Evolutionary conservation across 768 basidiomycete species (phyloP).

Genomic region (Crucibulum laeve): DNA sequence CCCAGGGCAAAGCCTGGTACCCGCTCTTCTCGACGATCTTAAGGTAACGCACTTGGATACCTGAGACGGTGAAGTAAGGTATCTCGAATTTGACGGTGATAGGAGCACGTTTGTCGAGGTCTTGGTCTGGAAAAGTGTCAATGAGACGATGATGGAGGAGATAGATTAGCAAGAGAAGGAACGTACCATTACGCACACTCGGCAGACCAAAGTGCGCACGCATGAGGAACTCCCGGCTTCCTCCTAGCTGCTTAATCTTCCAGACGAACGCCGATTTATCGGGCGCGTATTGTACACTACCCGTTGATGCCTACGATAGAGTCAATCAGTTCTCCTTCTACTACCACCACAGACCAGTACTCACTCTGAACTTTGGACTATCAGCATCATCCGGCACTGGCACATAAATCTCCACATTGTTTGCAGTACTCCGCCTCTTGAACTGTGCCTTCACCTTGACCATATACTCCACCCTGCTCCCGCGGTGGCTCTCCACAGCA

Average conservation of each 20-base stretch:
- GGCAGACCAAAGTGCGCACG: slow-evolving; percentile 97
- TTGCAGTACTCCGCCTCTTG: slow-evolving; percentile 93
- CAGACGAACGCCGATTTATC: slow-evolving; percentile 98
- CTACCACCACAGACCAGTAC: slow-evolving; percentile 16
- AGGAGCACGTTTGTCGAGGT: slow-evolving; percentile 85
- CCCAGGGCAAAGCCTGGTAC: slow-evolving; percentile 95
- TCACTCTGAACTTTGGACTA: slow-evolving; percentile 91
- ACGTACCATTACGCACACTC: slow-evolving; percentile 84
- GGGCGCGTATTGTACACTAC: slow-evolving; percentile 93
- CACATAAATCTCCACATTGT: slow-evolving; percentile 98
- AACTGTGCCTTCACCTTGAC: slow-evolving; percentile 97
- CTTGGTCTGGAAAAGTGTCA: slow-evolving; percentile 44
- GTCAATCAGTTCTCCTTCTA: not conserved
- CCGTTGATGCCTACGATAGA: slow-evolving; percentile 75
- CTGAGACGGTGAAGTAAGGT: slow-evolving; percentile 97
- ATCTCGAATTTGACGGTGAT: slow-evolving; percentile 98
- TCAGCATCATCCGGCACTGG: slow-evolving; percentile 99
- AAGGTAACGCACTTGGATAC: slow-evolving; percentile 95
- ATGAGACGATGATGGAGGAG: not conserved
- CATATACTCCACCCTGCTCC: slow-evolving; percentile 93
- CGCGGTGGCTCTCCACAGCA: slow-evolving; percentile 89
- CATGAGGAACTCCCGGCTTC: slow-evolving; percentile 96
- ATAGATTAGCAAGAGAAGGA: not conserved
- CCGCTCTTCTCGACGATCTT: slow-evolving; percentile 99
- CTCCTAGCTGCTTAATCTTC: slow-evolving; percentile 98